These are phyloP conservation scores for Polyporus tsugae DNA, from an alignment of 1,284 basidiomycete genomes.

Conservation along the genomic window DNA sequence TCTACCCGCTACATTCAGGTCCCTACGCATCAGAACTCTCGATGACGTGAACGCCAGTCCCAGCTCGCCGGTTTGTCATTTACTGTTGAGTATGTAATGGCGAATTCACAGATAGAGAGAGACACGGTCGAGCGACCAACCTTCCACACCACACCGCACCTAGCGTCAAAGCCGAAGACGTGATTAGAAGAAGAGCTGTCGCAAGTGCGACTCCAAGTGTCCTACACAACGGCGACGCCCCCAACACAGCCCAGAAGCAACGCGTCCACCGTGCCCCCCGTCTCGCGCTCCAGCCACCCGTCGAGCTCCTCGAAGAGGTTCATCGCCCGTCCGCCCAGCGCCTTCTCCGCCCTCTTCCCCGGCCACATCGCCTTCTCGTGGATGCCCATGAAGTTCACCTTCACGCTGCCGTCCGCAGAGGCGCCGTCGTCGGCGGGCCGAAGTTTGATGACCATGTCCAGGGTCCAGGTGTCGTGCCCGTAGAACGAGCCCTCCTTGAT, in stretches of 20 bases:
- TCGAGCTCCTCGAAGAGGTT: slow-evolving; percentile 72
- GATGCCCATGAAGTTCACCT: slow-evolving; percentile 75
- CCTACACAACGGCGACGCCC: slow-evolving; percentile 53
- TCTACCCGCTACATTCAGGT: too few relatives aligned
- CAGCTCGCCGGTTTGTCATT: too few relatives aligned
- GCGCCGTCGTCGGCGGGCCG: slow-evolving; percentile 28
- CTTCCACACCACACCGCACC: background rate
- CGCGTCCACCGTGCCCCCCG: slow-evolving; percentile 67
- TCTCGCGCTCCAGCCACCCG: slow-evolving; percentile 67
- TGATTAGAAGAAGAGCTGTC: background rate
- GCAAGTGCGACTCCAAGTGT: background rate
- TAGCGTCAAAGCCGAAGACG: background rate
- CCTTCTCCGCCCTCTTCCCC: slow-evolving; percentile 65
- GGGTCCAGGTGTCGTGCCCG: slow-evolving; percentile 73
- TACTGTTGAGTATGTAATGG: too few relatives aligned
- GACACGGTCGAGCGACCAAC: background rate
- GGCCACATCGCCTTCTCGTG: slow-evolving; percentile 85
- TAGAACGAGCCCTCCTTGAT: slow-evolving; percentile 92
- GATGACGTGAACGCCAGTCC: background rate
- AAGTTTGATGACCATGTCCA: slow-evolving; percentile 78
- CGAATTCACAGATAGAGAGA: background rate
- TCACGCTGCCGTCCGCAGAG: slow-evolving; percentile 43
- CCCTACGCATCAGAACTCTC: background rate
- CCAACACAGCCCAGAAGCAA: slow-evolving; percentile 74
- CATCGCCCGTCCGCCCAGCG: slow-evolving; percentile 67